Percentiles rank a stretch among this genome's conserved stretches.
These are phyloP conservation scores for Lophiotrema nucula DNA, from an alignment of 495 filamentous ascomycete species.

Conservation along the genomic window DNA sequence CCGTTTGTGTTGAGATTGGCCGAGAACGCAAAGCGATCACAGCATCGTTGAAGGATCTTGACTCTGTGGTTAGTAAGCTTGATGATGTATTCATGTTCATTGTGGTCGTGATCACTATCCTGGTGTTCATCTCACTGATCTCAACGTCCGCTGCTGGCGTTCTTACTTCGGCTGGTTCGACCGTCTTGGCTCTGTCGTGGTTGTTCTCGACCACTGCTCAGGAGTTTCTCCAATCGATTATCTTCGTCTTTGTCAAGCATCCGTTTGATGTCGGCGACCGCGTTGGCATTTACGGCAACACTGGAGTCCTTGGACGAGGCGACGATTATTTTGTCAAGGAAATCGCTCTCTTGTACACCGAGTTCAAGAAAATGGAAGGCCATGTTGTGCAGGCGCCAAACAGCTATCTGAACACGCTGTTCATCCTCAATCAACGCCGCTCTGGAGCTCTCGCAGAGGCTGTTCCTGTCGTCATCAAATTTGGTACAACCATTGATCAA, in stretches of 20 bases:
- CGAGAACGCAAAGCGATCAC: constrained; percentile 94
- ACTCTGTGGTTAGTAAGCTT: constrained; percentile 90
- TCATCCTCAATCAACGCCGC: constrained; percentile 91
- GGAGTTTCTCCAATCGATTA: constrained; percentile 85
- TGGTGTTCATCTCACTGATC: constrained; percentile 86
- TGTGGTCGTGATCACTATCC: constrained; percentile 70
- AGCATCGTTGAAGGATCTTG: constrained; percentile 88
- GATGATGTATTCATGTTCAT: constrained; percentile 86
- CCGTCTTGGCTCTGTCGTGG: constrained; percentile 86
- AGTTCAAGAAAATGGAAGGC: constrained; percentile 98
- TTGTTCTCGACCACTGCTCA: constrained; percentile 88
- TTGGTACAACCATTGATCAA: constrained; percentile 82
- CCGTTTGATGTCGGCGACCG: constrained; percentile 96
- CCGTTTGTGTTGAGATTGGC: constrained; percentile 91
- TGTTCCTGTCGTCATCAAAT: constrained; percentile 78
- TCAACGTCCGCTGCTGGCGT: constrained; percentile 84
- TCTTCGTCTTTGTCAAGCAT: constrained; percentile 98
- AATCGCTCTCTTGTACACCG: constrained; percentile 90
- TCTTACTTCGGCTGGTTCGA: constrained; percentile 81
- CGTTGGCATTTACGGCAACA: constrained; percentile 87
- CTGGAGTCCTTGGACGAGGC: constrained; percentile 69
- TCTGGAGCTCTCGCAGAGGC: constrained; percentile 88
- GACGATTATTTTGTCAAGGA: constrained; percentile 97
- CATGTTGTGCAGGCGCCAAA: constrained; percentile 96
- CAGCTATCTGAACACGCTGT: constrained; percentile 85